Evolutionary conservation across 2,329 filamentous ascomycete genomes (phyloP).

Genomic region (Pseudocercospora pini-densiflorae): DNA sequence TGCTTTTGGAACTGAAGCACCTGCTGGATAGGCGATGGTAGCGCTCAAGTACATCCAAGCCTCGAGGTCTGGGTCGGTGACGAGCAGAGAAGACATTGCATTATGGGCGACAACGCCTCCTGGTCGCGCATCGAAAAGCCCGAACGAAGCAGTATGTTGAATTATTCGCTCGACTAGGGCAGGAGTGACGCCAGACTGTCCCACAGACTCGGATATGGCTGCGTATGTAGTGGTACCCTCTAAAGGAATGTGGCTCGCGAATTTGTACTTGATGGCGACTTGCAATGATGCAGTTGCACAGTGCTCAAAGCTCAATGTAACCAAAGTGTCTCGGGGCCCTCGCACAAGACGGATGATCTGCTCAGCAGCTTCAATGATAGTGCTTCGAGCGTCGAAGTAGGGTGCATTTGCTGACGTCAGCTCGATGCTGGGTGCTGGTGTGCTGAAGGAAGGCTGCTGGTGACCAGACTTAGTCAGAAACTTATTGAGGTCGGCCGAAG

Average conservation of each 20-base stretch:
- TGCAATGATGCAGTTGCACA: constrained; percentile 16
- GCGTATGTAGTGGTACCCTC: constrained; percentile 16
- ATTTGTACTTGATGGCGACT: constrained; percentile 15
- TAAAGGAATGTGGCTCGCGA: constrained; percentile 14
- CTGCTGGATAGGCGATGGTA: constrained; percentile 30
- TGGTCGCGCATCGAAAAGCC: constrained; percentile 24
- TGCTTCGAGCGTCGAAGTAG: constrained; percentile 17
- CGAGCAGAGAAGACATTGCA: constrained; percentile 25
- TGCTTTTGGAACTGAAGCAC: constrained; percentile 27
- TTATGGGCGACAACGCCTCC: constrained; percentile 27
- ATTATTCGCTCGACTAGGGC: constrained; percentile 27
- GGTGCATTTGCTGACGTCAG: constrained; percentile 12
- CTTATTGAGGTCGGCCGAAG: constrained; percentile 11
- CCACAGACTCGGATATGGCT: constrained; percentile 15
- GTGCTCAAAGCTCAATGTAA: constrained; percentile 14
- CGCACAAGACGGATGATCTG: constrained; percentile 19
- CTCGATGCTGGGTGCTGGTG: constrained; percentile 8
- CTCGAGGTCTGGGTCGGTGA: constrained; percentile 31
- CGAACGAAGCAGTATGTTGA: constrained; percentile 28
- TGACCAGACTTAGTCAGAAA: constrained; percentile 14
- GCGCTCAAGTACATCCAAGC: constrained; percentile 30
- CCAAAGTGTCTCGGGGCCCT: constrained; percentile 12
- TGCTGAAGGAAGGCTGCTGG: constrained; percentile 11
- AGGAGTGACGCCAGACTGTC: constrained; percentile 16
- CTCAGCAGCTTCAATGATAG: constrained; percentile 18